Evolutionary conservation across 768 basidiomycete species (phyloP), one percentile per base, ranked within the genome.

Genomic region (Hirschioporus abietinus): DNA sequence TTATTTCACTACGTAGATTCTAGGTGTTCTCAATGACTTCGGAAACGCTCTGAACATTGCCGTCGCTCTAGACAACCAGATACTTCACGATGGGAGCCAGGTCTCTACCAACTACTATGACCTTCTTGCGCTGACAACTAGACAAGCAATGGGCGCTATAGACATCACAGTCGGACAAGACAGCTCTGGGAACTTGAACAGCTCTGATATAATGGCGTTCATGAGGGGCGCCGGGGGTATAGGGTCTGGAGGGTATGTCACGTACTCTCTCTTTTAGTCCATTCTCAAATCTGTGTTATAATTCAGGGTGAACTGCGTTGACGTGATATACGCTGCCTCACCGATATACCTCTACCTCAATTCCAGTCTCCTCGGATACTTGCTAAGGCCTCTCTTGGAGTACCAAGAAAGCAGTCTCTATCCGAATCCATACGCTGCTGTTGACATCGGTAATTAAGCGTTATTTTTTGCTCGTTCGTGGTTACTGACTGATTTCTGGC

Each of bases 341-440:
- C 70, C 70, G 6, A 35, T 63, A n/a, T 67, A 58, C 18, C 30
- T 71, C 12, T 70, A 70, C 57, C 23, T 68, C n/a, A 70, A 71
- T 52, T 34, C 70, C 1, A 61, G 67, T 20, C 66, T 63, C 65
- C 63, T 59, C 23, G 62, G 62, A 23, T 63, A 63, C 18, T n/a
- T 63, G 24, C 59, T 74, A 1, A 34, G 60, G 30, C 73, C 73
- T 6, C 63, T 74, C 23, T 61, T 74, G 27, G 57, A 67, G 23
- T 74, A 70, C 63, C 66, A 72, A 64, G 36, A 65, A n/a, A 68
- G 69, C 18, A 58, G 23, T 34, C 30, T 61, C 20, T 74, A 71
- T 65, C 60, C 64, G 10, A 35, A 69, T 25, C 25, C 59, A 35
- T 72, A 60, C 58, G 71, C 69, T 35, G 63, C 66, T 3, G 65